phyloP scores from a whole-genome alignment of 805 yeast genomes.

The Blastobotrys peoriensis region DNA sequence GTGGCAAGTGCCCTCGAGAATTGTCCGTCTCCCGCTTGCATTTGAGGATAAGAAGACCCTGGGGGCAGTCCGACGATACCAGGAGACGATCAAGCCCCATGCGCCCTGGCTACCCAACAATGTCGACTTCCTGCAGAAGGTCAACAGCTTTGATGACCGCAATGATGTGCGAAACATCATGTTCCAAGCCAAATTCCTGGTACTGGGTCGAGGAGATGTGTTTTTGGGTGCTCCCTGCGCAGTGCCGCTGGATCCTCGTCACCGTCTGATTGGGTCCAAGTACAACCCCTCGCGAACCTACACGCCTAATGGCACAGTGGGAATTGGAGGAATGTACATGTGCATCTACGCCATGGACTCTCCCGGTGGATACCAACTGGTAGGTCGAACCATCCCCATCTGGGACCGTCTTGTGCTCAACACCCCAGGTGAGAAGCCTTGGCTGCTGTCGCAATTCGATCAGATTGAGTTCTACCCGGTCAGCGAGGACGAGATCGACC shows the following conservation, averaged over 20 bases:
- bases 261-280: constrained; percentile 84
- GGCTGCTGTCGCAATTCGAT: constrained; percentile 90
- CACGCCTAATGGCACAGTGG: constrained; percentile 96
- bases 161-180: constrained; percentile 74
- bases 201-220: constrained; percentile 93
- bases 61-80: constrained; percentile 84
- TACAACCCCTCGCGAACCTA: constrained; percentile 94
- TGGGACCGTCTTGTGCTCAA: constrained; percentile 93
- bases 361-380: constrained; percentile 97
- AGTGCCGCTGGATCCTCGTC: constrained; percentile 95
- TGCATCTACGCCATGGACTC: constrained; percentile 97
- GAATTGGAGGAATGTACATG: constrained; percentile 98
- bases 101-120: constrained; percentile 99
- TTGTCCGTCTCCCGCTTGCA: constrained; percentile 87
- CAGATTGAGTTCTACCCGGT: constrained; percentile 94
- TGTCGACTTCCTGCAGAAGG: constrained; percentile 88
- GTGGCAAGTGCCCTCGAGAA: constrained; percentile 82
- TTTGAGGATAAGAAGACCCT: constrained; percentile 88
- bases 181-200: constrained; percentile 85
- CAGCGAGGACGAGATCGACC: constrained; percentile 73
- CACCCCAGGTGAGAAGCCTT: constrained; percentile 53
- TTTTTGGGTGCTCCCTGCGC: constrained; percentile 98
- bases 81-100: constrained; percentile 83
- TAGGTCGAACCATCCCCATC: constrained; percentile 94
- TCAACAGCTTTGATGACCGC: constrained; percentile 68